A percentile compares a stretch with the other conserved stretches of the same genome.
phyloP scores from a whole-genome alignment of 129 eudicot genomes.

The Flaveria trinervia region DNA sequence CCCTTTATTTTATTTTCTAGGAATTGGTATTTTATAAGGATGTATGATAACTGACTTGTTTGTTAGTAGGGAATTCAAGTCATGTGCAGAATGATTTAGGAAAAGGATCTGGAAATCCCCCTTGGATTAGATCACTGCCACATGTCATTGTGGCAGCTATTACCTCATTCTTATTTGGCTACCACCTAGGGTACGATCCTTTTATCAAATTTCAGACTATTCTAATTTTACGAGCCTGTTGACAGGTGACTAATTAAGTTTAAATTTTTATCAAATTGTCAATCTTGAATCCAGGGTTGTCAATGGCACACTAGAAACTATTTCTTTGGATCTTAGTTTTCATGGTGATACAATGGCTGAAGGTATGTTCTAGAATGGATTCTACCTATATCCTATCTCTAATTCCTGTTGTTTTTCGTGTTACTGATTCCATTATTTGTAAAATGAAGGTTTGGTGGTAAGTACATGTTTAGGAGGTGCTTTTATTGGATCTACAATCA shows the following conservation, averaged over 20 bases:
- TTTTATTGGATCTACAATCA: constrained; percentile 71
- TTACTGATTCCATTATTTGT: constrained; percentile 20
- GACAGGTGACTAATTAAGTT: background rate
- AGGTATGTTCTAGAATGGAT: constrained; percentile 46
- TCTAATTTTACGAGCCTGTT: constrained; percentile 13
- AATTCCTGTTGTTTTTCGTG: background rate
- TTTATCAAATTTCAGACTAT: constrained; percentile 6
- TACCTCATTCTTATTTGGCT: constrained; percentile 76
- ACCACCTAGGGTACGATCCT: constrained; percentile 71
- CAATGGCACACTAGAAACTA: constrained; percentile 82
- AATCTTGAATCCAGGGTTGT: constrained; percentile 63
- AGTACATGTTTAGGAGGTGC: constrained; percentile 96
- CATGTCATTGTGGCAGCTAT: constrained; percentile 82
- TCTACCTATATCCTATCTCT: constrained; percentile 5
- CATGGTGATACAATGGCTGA: constrained; percentile 71
- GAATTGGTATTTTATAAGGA: constrained; percentile 16
- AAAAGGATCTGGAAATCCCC: constrained; percentile 65
- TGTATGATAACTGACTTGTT: constrained; percentile 13
- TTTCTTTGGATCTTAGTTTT: constrained; percentile 70
- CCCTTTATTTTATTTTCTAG: background rate
- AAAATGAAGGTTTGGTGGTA: constrained; percentile 75
- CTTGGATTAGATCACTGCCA: constrained; percentile 76
- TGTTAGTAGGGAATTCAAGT: constrained; percentile 42
- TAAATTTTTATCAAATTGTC: constrained; percentile 3
- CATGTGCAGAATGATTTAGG: constrained; percentile 37